A percentile compares a stretch with the other conserved stretches of the same genome.
These are phyloP conservation scores for Candida rishiriensis DNA, from an alignment of 805 yeast genomes.

Conservation along the genomic window DNA sequence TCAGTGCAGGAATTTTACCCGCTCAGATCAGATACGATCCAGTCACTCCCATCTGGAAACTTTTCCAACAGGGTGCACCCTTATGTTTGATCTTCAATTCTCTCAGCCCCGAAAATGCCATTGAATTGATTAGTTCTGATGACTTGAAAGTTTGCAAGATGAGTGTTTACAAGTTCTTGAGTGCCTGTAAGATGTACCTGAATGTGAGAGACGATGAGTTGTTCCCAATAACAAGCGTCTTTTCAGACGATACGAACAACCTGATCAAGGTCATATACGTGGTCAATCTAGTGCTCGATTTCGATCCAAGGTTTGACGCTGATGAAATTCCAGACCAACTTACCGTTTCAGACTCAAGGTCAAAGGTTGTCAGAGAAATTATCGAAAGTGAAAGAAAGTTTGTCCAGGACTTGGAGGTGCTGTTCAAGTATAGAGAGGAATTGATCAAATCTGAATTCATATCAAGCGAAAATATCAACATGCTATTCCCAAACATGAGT, in stretches of 20 bases:
- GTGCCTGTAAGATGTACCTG: constrained; percentile 76
- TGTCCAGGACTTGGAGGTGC: constrained; percentile 82
- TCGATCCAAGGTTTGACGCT: constrained; percentile 36
- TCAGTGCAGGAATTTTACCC: constrained; percentile 73
- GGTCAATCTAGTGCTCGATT: constrained; percentile 58
- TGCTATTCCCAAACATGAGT: constrained; percentile 77
- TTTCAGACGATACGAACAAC: constrained; percentile 75
- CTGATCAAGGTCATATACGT: constrained; percentile 71
- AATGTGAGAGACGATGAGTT: constrained; percentile 74
- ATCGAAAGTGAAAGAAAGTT: constrained; percentile 89
- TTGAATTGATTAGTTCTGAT: constrained; percentile 64
- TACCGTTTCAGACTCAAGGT: constrained; percentile 49
- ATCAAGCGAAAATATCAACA: constrained; percentile 73
- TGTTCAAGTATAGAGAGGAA: constrained; percentile 64
- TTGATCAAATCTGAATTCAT: constrained; percentile 61
- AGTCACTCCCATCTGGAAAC: constrained; percentile 82
- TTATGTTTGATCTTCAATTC: constrained; percentile 80
- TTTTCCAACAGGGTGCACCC: constrained; percentile 91
- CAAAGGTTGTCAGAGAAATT: constrained; percentile 79
- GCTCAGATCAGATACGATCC: constrained; percentile 80
- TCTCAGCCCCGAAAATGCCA: constrained; percentile 45
- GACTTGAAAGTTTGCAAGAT: constrained; percentile 83
- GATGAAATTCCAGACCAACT: constrained; percentile 22
- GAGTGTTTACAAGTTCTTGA: constrained; percentile 83
- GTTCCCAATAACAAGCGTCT: constrained; percentile 87